These are phyloP conservation scores for Pisolithus tinctorius DNA, from an alignment of 768 basidiomycete species.

Conservation along the genomic window DNA sequence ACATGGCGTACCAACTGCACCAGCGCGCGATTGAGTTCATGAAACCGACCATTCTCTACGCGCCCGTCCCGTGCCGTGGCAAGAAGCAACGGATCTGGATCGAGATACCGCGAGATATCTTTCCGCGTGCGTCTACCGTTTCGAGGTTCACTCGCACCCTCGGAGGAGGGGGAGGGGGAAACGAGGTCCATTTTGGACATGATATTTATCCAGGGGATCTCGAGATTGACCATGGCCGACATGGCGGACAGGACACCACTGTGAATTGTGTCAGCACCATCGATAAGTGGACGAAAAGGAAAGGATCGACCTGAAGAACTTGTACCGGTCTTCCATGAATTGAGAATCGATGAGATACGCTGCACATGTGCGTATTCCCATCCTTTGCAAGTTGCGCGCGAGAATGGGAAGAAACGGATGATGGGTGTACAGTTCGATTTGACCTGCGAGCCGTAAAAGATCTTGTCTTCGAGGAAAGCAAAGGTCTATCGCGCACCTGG, in stretches of 20 bases:
- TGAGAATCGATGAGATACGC: constrained; percentile 95
- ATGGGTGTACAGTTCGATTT: constrained; percentile 98
- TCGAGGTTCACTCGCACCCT: constrained; percentile 41
- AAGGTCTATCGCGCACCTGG: constrained; percentile 50
- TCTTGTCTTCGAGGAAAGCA: neutral
- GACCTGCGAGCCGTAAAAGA: constrained; percentile 45
- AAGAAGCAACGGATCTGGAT: constrained; percentile 89
- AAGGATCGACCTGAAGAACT: constrained; percentile 77
- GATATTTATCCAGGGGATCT: constrained; percentile 94
- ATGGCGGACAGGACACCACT: constrained; percentile 96
- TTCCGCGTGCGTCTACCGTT: constrained; percentile 68
- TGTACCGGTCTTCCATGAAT: constrained; percentile 99
- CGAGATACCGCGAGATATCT: constrained; percentile 92
- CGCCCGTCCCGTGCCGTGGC: constrained; percentile 43
- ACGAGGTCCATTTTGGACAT: constrained; percentile 99
- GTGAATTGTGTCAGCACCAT: constrained; percentile 6
- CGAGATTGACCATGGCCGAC: constrained; percentile 98
- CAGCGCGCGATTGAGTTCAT: constrained; percentile 90
- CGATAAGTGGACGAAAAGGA: neutral
- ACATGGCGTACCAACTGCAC: constrained; percentile 72
- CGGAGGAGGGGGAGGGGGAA: constrained; percentile 30
- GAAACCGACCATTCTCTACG: constrained; percentile 80
- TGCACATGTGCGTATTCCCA: constrained; percentile 83
- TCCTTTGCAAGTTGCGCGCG: constrained; percentile 62
- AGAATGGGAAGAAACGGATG: constrained; percentile 93